A percentile compares a stretch with the other conserved stretches of the same genome.
These are phyloP conservation scores for Chondrostereum purpureum DNA, from an alignment of 1,284 basidiomycete genomes.

Conservation along the genomic window DNA sequence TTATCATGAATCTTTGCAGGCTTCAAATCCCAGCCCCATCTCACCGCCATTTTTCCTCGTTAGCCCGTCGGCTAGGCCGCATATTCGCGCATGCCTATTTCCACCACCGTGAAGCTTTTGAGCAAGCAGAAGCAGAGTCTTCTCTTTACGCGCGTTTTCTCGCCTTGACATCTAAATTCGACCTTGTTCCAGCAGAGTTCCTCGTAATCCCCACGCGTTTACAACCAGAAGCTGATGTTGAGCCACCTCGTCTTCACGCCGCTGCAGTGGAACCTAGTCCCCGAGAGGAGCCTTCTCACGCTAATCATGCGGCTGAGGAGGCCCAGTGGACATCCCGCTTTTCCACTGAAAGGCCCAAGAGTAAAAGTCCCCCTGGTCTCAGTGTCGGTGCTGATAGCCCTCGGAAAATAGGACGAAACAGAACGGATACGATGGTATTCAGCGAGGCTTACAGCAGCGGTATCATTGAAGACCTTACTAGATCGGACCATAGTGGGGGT, in stretches of 20 bases:
- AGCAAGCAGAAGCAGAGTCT: constrained; percentile 86
- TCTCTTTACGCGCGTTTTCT: constrained; percentile 89
- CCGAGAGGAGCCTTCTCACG: not conserved
- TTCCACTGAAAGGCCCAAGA: constrained; percentile 13
- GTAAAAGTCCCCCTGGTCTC: constrained; percentile 24
- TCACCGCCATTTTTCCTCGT: constrained; percentile 80
- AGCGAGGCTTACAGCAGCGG: constrained; percentile 43
- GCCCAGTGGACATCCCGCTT: not conserved
- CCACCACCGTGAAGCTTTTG: constrained; percentile 87
- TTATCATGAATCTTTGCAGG: too few relatives aligned
- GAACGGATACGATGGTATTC: constrained; percentile 76
- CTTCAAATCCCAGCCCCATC: constrained; percentile 78
- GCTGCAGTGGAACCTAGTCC: constrained; percentile 34
- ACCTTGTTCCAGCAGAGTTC: constrained; percentile 76
- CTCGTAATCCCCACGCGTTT: constrained; percentile 65
- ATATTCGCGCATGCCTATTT: constrained; percentile 96
- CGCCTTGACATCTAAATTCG: constrained; percentile 74
- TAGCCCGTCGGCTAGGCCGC: constrained; percentile 83
- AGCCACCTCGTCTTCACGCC: constrained; percentile 42
- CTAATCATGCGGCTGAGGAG: constrained; percentile 12
- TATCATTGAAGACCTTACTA: constrained; percentile 37
- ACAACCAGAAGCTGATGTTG: constrained; percentile 26
- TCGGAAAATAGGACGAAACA: constrained; percentile 46
- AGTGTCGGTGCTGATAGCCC: constrained; percentile 37
- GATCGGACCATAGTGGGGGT: constrained; percentile 3